Conservation (phyloP, 179 eudicot species). For the Heliamphora pulchella region DNA sequence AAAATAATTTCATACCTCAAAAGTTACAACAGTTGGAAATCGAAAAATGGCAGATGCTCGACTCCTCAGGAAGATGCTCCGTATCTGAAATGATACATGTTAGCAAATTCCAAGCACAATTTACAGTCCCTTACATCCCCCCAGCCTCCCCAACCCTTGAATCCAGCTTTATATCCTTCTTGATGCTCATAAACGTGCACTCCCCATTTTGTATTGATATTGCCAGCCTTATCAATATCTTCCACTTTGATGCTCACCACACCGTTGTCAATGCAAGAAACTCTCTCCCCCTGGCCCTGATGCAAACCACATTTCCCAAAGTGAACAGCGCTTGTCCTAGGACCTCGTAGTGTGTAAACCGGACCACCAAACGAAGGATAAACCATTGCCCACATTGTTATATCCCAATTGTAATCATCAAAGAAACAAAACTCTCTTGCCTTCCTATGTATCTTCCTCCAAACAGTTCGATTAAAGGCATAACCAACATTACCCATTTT, state of each 20-base stretch:
- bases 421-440: conserved; percentile 72
- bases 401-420: conserved; percentile 97
- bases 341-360: conserved; percentile 73
- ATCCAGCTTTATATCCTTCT: conserved; percentile 77
- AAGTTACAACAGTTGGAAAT: conserved; percentile 1
- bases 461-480: conserved; percentile 69
- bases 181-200: conserved; percentile 48
- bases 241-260: conserved; percentile 44
- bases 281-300: conserved; percentile 69
- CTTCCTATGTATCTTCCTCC: conserved; percentile 70
- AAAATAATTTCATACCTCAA: conserved; percentile 3
- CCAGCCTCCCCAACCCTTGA: conserved; percentile 98
- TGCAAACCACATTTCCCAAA: conserved; percentile 95
- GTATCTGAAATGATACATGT: conserved; percentile 46
- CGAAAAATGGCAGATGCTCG: not conserved
- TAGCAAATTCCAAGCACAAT: conserved; percentile 72
- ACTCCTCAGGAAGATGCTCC: conserved; percentile 19
- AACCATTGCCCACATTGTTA: conserved; percentile 95
- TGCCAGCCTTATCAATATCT: conserved; percentile 47
- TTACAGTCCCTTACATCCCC: conserved; percentile 75
- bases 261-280: conserved; percentile 64
- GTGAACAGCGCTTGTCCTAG: conserved; percentile 82
- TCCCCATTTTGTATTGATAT: conserved; percentile 57
- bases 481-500: conserved; percentile 91
- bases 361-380: conserved; percentile 85